Evolutionary conservation across 495 filamentous ascomycete genomes (phyloP), one percentile per base, ranked within the genome.

Genomic region (Poronia punctata): DNA sequence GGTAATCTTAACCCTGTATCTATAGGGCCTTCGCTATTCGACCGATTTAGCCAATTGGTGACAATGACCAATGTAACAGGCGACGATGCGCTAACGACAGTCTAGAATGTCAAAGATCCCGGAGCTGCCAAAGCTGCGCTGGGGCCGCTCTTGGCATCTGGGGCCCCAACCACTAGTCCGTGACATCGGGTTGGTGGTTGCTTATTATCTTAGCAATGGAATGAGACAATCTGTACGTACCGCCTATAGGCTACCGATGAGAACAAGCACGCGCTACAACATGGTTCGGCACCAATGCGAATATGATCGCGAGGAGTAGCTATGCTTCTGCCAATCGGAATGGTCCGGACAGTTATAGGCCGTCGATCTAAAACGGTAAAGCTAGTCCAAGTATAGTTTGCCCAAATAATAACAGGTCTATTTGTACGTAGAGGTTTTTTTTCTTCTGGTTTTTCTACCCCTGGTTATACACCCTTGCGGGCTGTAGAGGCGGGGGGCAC

Each of bases 41-140:
- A 47, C 50, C 44, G 37, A 45, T 52, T 52, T 53, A 58, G 48
- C 55, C 55, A 58, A 48, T 58, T 52, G 43, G 23, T 38, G 31
- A 29, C n/a, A n/a, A n/a, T n/a, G n/a, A n/a, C n/a, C n/a, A n/a
- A n/a, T n/a, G n/a, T n/a, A n/a, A n/a, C n/a, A n/a, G n/a, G n/a
- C n/a, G n/a, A n/a, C n/a, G n/a, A n/a, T n/a, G n/a, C n/a, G n/a
- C n/a, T n/a, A n/a, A n/a, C n/a, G n/a, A n/a, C n/a, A n/a, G n/a
- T n/a, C n/a, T n/a, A n/a, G n/a, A n/a, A n/a, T n/a, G n/a, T n/a
- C n/a, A n/a, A n/a, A n/a, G n/a, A n/a, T n/a, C n/a, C n/a, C n/a
- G n/a, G n/a, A n/a, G n/a, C n/a, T n/a, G n/a, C n/a, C n/a, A n/a
- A n/a, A n/a, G n/a, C n/a, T n/a, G n/a, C n/a, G n/a, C n/a, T n/a